Percentiles rank a stretch among this genome's conserved stretches.
Conservation (phyloP, 257 asterid genomes). For the Ophiorrhiza pumila region DNA sequence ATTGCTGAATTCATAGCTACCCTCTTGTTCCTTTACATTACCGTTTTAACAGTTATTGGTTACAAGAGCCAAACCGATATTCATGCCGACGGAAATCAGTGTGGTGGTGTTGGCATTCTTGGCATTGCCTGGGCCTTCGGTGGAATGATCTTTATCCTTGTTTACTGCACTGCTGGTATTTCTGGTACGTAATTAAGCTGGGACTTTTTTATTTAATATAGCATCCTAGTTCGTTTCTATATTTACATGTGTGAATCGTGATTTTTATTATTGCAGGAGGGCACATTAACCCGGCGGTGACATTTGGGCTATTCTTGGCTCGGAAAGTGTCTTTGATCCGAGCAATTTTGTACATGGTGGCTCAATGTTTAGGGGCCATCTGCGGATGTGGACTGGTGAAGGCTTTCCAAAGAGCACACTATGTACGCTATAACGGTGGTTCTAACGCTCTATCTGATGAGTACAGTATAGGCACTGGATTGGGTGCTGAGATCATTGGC, state of each 20-base stretch:
- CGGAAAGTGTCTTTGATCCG: slow-evolving; percentile 61
- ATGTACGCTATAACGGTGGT: slow-evolving; percentile 53
- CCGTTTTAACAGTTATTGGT: slow-evolving; percentile 69
- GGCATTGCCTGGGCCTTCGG: slow-evolving; percentile 92
- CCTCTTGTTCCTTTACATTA: slow-evolving; percentile 56
- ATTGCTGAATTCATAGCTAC: slow-evolving; percentile 77
- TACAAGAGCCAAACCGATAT: slow-evolving; percentile 54
- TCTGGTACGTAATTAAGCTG: slow-evolving; percentile 34
- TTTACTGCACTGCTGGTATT: slow-evolving; percentile 81
- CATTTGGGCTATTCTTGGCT: slow-evolving; percentile 61
- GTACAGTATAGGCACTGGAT: slow-evolving; percentile 61
- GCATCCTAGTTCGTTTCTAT: no score
- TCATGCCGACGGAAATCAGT: slow-evolving; percentile 28
- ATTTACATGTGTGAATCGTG: no score
- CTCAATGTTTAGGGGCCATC: slow-evolving; percentile 72
- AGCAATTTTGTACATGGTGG: slow-evolving; percentile 55
- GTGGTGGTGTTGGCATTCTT: slow-evolving; percentile 79
- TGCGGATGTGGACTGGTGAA: slow-evolving; percentile 71
- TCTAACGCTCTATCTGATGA: slow-evolving; percentile 47
- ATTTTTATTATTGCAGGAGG: slow-evolving; percentile 54
- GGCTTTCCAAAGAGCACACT: slow-evolving; percentile 57
- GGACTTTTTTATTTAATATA: neutral
- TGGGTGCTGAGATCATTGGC: slow-evolving; percentile 74
- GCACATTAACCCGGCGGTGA: slow-evolving; percentile 72
- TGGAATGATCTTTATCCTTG: slow-evolving; percentile 78